A percentile compares a stretch with the other conserved stretches of the same genome.
Evolutionary conservation across 176 grass and related monocot species (phyloP).

Genomic region (Musa beccarii): DNA sequence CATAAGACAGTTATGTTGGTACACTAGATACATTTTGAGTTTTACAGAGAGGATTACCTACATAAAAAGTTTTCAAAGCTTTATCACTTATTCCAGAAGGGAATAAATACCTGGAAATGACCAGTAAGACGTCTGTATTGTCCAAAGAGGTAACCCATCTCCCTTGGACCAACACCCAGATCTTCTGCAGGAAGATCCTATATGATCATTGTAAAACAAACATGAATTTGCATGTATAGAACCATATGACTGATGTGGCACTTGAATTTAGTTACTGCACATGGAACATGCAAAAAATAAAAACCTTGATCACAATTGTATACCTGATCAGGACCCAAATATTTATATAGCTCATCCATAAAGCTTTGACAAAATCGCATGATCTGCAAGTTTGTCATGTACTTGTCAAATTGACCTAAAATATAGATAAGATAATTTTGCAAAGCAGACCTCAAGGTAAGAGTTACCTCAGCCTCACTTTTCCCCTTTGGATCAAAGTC

Average conservation of each 20-base stretch:
- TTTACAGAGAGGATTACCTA: not conserved
- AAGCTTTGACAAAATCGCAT: conserved; percentile 99
- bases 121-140: conserved; percentile 92
- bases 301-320: conserved; percentile 1
- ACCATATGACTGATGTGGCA: conserved; percentile 6
- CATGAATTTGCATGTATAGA: conserved; percentile 6
- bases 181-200: conserved; percentile 97
- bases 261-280: conserved; percentile 6
- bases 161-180: conserved; percentile 86
- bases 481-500: conserved; percentile 99
- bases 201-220: conserved; percentile 9
- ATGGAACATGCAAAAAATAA: conserved; percentile 3
- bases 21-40: too few relatives aligned
- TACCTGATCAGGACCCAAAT: conserved; percentile 98
- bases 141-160: conserved; percentile 98
- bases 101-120: conserved; percentile 79
- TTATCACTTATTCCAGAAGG: not conserved
- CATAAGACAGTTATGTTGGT: too few relatives aligned
- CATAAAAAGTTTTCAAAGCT: not conserved
- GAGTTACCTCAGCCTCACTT: conserved; percentile 79
- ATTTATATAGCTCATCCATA: conserved; percentile 93
- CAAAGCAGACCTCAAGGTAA: conserved; percentile 15
- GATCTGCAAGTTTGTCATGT: conserved; percentile 47
- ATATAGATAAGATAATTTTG: not conserved
- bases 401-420: conserved; percentile 14